Conservation (phyloP, 2,329 filamentous ascomycete genomes). For the Xylariaceae sp. region DNA sequence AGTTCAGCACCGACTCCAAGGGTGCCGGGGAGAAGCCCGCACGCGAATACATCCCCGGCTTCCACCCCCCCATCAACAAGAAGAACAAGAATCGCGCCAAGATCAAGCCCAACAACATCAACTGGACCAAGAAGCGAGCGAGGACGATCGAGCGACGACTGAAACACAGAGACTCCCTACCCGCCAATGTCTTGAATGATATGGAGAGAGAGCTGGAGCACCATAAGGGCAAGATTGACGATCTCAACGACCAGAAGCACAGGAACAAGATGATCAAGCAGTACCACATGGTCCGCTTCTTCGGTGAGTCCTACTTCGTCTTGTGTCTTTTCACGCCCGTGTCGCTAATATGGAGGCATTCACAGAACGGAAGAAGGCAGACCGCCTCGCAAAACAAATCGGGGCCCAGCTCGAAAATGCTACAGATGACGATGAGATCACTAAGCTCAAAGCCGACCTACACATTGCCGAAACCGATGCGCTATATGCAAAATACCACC, state of each 20-base stretch:
- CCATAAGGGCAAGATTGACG: conserved; percentile 60
- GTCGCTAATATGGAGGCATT: conserved; percentile 7
- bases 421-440: conserved; percentile 48
- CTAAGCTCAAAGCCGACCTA: conserved; percentile 52
- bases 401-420: conserved; percentile 52
- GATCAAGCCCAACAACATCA: conserved; percentile 46
- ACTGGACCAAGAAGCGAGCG: conserved; percentile 67
- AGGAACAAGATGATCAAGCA: conserved; percentile 68
- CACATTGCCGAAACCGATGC: conserved; percentile 69
- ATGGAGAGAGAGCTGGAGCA: conserved; percentile 68
- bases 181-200: conserved; percentile 63
- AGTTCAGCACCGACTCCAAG: conserved; percentile 20
- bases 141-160: conserved; percentile 67
- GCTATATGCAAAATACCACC: conserved; percentile 70
- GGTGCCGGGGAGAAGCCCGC: conserved; percentile 8
- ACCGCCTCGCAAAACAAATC: conserved; percentile 61
- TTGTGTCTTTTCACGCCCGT: not conserved
- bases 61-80: conserved; percentile 28
- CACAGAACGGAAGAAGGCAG: conserved; percentile 69
- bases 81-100: conserved; percentile 38
- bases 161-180: conserved; percentile 56
- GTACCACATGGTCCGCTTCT: conserved; percentile 83
- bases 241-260: conserved; percentile 56
- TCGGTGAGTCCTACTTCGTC: conserved; percentile 51
- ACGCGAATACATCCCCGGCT: conserved; percentile 9